Evolutionary conservation across 495 filamentous ascomycete species (phyloP).

Genomic region (Trypethelium eluteriae): DNA sequence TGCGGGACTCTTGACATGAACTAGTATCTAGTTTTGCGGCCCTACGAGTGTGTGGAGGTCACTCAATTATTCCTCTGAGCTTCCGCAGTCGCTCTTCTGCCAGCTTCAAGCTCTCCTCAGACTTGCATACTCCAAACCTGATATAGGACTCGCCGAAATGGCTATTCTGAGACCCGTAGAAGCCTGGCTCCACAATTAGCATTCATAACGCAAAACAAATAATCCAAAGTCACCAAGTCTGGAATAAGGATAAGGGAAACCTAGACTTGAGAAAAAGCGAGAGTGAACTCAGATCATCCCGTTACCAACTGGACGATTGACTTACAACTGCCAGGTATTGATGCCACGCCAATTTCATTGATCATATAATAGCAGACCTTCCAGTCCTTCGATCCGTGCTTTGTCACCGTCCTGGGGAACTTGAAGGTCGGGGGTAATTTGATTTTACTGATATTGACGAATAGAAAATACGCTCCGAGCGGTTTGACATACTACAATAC

Average conservation of each 20-base stretch:
- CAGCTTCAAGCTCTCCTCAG: not conserved
- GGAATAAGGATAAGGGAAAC: too few species aligned
- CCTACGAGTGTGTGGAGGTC: not conserved
- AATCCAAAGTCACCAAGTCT: too few species aligned
- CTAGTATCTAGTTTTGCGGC: not conserved
- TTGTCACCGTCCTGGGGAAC: not conserved
- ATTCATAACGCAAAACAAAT: not conserved
- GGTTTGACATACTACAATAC: constrained; percentile 16
- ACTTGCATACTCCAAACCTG: not conserved
- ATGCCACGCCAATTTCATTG: constrained; percentile 14
- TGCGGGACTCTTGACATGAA: too few species aligned
- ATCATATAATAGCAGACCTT: constrained; percentile 16
- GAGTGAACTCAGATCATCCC: too few species aligned
- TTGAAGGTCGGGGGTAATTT: not conserved
- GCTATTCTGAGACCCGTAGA: not conserved
- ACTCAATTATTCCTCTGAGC: not conserved
- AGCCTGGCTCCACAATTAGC: not conserved
- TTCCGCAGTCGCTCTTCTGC: not conserved
- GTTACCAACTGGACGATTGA: not conserved
- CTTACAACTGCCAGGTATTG: constrained; percentile 12
- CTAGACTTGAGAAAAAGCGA: too few species aligned
- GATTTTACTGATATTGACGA: constrained; percentile 15
- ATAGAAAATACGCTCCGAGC: constrained; percentile 18
- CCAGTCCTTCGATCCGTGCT: constrained; percentile 8
- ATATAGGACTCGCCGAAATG: not conserved